Evolutionary conservation across 257 asterid species (phyloP).

Genomic region (Ajuga chamaepitys): DNA sequence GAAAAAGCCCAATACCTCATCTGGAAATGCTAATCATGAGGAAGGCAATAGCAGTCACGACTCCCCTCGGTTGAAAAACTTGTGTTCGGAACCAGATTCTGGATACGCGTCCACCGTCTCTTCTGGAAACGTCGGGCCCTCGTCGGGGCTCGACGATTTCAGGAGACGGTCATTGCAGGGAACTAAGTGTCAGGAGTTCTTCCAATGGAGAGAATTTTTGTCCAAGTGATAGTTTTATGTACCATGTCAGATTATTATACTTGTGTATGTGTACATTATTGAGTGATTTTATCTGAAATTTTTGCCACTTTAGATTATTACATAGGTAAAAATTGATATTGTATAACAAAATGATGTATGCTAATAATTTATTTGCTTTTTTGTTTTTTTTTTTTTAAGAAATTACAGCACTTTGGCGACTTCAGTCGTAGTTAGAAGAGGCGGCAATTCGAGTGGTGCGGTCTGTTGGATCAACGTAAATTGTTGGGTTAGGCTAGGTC

Average conservation of each 20-base stretch:
- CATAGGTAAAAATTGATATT: neutral
- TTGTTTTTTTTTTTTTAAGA: neutral
- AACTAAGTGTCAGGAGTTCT: slow-evolving; percentile 6
- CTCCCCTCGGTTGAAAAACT: neutral
- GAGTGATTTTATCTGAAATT: slow-evolving; percentile 5
- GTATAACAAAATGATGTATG: neutral
- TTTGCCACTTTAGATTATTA: no score
- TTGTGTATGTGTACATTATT: slow-evolving; percentile 7
- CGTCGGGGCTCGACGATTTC: slow-evolving; percentile 8
- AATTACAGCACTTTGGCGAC: neutral
- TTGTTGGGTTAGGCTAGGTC: no score
- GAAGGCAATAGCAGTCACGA: slow-evolving; percentile 6
- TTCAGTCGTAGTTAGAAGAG: no score
- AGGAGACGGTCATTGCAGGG: slow-evolving; percentile 11
- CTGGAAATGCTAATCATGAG: slow-evolving; percentile 7
- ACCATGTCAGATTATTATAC: neutral
- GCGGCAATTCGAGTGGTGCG: no score
- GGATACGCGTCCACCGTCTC: neutral
- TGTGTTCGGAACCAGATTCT: slow-evolving; percentile 7
- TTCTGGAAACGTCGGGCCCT: slow-evolving; percentile 7
- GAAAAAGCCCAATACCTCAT: slow-evolving; percentile 16
- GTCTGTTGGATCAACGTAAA: no score
- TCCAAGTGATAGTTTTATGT: slow-evolving; percentile 8
- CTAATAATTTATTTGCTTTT: neutral
- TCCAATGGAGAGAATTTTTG: slow-evolving; percentile 17